These are phyloP conservation scores for Hypholoma fasciculare DNA, from an alignment of 768 basidiomycete genomes.

Conservation along the genomic window DNA sequence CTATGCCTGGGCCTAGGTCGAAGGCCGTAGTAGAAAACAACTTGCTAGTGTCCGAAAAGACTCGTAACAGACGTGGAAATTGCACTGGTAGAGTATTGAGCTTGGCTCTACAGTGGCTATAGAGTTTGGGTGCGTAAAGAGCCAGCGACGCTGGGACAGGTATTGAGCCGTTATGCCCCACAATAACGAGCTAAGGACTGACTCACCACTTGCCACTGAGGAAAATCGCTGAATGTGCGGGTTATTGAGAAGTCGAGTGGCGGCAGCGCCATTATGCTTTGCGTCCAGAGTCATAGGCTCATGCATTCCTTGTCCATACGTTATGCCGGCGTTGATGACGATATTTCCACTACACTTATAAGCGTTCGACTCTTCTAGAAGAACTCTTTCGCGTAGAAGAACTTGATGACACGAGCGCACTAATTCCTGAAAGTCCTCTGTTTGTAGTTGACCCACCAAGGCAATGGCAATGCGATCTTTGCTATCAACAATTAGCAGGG, in stretches of 20 bases:
- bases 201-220: background rate
- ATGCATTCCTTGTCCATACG: background rate
- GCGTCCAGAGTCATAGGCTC: background rate
- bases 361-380: too few species aligned
- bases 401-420: too few species aligned
- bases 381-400: too few species aligned
- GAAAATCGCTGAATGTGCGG: background rate
- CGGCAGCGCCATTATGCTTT: background rate
- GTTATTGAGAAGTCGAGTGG: background rate
- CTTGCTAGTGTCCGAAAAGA: background rate
- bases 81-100: background rate
- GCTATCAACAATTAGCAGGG: background rate
- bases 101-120: background rate
- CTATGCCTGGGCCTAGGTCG: background rate
- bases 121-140: background rate
- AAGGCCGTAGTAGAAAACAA: background rate
- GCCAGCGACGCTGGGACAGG: background rate
- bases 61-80: background rate
- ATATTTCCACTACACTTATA: too few species aligned
- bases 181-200: background rate
- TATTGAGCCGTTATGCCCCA: background rate
- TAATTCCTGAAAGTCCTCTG: too few species aligned
- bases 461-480: background rate
- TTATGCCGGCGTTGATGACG: background rate
- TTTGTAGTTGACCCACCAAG: too few species aligned